Conservation (phyloP, 345 rosid genomes). For the Sisymbrium altissimum region DNA sequence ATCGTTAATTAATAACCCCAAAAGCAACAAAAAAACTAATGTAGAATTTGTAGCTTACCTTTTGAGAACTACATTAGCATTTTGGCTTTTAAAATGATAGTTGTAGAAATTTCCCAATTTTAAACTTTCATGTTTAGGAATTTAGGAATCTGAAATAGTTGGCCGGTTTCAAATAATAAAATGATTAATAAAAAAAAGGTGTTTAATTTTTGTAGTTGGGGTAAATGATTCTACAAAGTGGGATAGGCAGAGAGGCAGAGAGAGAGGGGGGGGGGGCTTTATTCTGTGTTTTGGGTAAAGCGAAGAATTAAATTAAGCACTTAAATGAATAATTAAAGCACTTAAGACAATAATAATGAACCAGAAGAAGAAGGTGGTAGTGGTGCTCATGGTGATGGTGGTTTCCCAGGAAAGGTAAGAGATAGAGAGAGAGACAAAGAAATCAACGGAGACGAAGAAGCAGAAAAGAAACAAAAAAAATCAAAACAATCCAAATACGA, state of each 20-base stretch:
- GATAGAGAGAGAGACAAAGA: background rate
- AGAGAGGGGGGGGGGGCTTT: background rate
- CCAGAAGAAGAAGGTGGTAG: constrained; percentile 18
- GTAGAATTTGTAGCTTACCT: no score
- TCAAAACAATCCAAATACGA: background rate
- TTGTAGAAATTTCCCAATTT: background rate
- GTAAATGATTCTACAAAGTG: constrained; percentile 14
- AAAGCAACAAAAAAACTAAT: no score
- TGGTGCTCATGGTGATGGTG: constrained; percentile 32
- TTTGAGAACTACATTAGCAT: no score
- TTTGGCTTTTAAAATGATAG: background rate
- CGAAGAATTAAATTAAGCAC: constrained; percentile 5
- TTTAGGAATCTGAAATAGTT: constrained; percentile 18
- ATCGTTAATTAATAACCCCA: background rate
- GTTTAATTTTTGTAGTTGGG: background rate
- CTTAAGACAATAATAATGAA: constrained; percentile 24
- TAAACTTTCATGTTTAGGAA: background rate
- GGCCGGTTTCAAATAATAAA: constrained; percentile 1
- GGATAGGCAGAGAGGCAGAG: constrained; percentile 16
- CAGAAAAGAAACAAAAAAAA: constrained; percentile 2
- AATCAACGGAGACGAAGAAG: background rate
- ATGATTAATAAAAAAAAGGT: background rate
- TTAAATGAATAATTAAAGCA: constrained; percentile 26
- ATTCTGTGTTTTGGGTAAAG: constrained; percentile 33
- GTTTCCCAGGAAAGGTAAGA: constrained; percentile 16